Percentiles rank a stretch among this genome's conserved stretches.
These are phyloP conservation scores for Scutellaria barbata DNA, from an alignment of 257 asterid genomes.

Conservation along the genomic window DNA sequence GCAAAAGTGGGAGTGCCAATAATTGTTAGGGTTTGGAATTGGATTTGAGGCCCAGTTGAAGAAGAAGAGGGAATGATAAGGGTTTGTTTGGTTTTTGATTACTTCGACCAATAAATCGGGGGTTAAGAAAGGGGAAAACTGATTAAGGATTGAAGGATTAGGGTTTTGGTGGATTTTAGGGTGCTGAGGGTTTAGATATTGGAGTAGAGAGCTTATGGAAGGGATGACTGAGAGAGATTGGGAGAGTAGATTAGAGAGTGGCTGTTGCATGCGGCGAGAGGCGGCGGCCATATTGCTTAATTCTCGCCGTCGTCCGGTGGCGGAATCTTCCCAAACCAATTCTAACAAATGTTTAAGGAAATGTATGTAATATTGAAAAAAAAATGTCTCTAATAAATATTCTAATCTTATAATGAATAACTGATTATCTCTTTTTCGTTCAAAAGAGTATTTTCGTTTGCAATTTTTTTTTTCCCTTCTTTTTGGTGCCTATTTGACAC, in stretches of 20 bases:
- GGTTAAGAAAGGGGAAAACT: conserved; percentile 46
- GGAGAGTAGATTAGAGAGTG: conserved; percentile 16
- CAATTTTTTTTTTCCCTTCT: no score
- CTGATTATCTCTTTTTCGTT: no score
- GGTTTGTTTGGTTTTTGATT: conserved; percentile 42
- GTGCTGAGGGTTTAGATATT: conserved; percentile 41
- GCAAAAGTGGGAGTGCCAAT: conserved; percentile 47
- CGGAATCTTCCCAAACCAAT: background rate
- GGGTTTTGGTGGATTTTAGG: conserved; percentile 35
- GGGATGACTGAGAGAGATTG: conserved; percentile 26
- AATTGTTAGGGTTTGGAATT: conserved; percentile 28
- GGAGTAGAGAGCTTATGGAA: conserved; percentile 44
- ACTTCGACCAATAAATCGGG: conserved; percentile 41
- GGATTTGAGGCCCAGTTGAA: conserved; percentile 56
- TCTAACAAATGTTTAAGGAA: no score
- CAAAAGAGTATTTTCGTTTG: no score
- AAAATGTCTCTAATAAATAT: no score
- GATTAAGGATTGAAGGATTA: conserved; percentile 45
- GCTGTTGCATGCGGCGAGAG: conserved; percentile 25
- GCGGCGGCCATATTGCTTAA: conserved; percentile 31
- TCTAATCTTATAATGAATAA: no score
- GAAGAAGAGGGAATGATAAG: conserved; percentile 57
- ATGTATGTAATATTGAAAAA: no score
- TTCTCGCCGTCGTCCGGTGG: conserved; percentile 14
- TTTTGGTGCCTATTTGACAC: no score